These are phyloP conservation scores for Calonectria fujianensis DNA, from an alignment of 2,329 filamentous ascomycete species.

Conservation along the genomic window DNA sequence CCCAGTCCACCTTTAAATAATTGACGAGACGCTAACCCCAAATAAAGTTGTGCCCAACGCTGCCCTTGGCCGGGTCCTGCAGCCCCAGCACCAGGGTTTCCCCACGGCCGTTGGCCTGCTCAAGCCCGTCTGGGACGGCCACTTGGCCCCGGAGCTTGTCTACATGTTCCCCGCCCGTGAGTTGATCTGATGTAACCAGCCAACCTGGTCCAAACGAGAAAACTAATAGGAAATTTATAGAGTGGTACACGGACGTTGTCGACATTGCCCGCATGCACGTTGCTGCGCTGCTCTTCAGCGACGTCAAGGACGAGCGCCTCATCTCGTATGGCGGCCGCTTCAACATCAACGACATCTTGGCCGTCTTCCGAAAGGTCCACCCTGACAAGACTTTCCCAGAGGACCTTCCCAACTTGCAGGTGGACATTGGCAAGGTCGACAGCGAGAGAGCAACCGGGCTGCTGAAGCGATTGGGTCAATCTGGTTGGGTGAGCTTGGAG, in stretches of 20 bases:
- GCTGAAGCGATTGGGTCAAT: slow-evolving; percentile 1
- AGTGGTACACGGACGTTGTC: slow-evolving; percentile 34
- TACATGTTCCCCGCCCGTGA: slow-evolving; percentile 32
- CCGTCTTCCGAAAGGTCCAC: slow-evolving; percentile 17
- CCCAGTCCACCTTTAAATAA: neutral
- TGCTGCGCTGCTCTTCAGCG: slow-evolving; percentile 18
- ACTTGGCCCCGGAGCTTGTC: slow-evolving; percentile 11
- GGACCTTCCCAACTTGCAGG: slow-evolving; percentile 21
- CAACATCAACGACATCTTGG: slow-evolving; percentile 32
- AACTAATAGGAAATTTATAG: neutral
- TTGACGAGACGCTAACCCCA: neutral
- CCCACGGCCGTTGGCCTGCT: slow-evolving; percentile 23
- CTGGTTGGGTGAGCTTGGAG: slow-evolving; percentile 27
- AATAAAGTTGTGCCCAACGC: slow-evolving; percentile 25
- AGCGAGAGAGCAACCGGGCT: slow-evolving; percentile 16
- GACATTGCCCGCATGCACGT: slow-evolving; percentile 29
- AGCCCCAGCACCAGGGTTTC: slow-evolving; percentile 28
- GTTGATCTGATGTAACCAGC: neutral
- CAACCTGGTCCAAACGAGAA: too few relatives aligned
- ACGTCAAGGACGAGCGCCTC: slow-evolving; percentile 21
- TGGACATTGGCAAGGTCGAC: slow-evolving; percentile 15
- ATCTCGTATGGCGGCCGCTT: slow-evolving; percentile 26
- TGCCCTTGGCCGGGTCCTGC: slow-evolving; percentile 20
- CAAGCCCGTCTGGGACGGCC: slow-evolving; percentile 30
- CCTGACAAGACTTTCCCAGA: neutral